These are phyloP conservation scores for Populus tomentosa DNA, from an alignment of 441 rosid species.

Conservation along the genomic window DNA sequence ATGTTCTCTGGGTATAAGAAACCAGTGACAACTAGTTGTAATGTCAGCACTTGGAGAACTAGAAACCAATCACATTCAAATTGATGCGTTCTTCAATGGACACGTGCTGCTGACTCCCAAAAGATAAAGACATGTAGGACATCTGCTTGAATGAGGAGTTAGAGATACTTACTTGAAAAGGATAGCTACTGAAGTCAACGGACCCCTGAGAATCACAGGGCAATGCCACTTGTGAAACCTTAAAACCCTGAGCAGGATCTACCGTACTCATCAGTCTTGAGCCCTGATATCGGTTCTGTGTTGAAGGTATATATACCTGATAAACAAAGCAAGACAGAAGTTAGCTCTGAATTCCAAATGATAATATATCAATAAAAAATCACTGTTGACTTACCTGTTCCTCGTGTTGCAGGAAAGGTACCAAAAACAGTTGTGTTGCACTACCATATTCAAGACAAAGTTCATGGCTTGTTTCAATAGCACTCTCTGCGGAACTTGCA, in stretches of 20 bases:
- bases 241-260: conserved; percentile 50
- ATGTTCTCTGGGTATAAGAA: neutral
- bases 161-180: conserved; percentile 63
- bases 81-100: neutral
- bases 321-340: conserved; percentile 14
- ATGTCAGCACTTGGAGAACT: neutral
- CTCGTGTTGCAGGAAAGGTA: conserved; percentile 74
- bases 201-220: conserved; percentile 87
- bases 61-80: neutral
- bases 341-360: conserved; percentile 14
- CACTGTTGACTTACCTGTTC: conserved; percentile 52
- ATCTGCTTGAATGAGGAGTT: neutral
- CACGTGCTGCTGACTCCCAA: neutral
- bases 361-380: neutral
- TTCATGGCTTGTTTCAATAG: conserved; percentile 47
- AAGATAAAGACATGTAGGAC: neutral
- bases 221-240: conserved; percentile 79
- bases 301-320: conserved; percentile 65
- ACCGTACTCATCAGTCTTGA: conserved; percentile 51
- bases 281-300: conserved; percentile 68
- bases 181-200: conserved; percentile 76
- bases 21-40: neutral
- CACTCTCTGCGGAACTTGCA: conserved; percentile 54
- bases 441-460: conserved; percentile 93
- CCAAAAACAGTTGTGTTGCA: conserved; percentile 81